These are phyloP conservation scores for Debaryomyces tyrocola DNA, from an alignment of 805 yeast species.

Conservation along the genomic window DNA sequence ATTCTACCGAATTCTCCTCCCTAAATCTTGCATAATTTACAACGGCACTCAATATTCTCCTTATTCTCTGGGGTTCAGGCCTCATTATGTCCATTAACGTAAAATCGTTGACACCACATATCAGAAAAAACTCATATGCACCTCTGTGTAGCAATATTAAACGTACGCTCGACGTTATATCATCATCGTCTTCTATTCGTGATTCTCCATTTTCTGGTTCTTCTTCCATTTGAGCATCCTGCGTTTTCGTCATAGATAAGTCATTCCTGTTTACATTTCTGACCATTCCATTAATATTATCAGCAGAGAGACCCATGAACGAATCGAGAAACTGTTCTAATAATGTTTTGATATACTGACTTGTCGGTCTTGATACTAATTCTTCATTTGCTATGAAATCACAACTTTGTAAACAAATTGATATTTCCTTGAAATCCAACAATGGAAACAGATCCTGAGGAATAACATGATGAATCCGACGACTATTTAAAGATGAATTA, in stretches of 20 bases:
- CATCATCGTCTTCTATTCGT: conserved; percentile 27
- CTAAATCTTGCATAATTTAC: conserved; percentile 84
- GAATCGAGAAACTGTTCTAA: conserved; percentile 63
- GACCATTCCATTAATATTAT: conserved; percentile 21
- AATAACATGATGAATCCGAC: conserved; percentile 15
- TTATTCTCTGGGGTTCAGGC: conserved; percentile 70
- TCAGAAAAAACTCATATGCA: conserved; percentile 60
- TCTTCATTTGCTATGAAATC: conserved; percentile 64
- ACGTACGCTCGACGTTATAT: conserved; percentile 39
- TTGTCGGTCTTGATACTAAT: conserved; percentile 55
- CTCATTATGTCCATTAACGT: conserved; percentile 68
- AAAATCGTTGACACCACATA: conserved; percentile 79
- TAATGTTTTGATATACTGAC: conserved; percentile 52
- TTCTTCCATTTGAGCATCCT: conserved; percentile 7
- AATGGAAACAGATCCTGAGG: conserved; percentile 57
- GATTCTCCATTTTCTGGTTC: conserved; percentile 13
- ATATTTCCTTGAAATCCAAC: conserved; percentile 59
- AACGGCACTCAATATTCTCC: conserved; percentile 74
- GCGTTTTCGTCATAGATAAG: conserved; percentile 6
- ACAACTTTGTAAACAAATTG: conserved; percentile 59
- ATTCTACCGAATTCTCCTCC: conserved; percentile 71
- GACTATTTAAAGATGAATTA: conserved; percentile 12
- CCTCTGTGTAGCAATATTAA: conserved; percentile 59
- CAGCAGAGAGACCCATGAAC: conserved; percentile 52
- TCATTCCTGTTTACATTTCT: conserved; percentile 2